Percentiles rank a stretch among this genome's conserved stretches.
These are phyloP conservation scores for Lolium rigidum DNA, from an alignment of 176 grass and related monocot genomes.

Conservation along the genomic window DNA sequence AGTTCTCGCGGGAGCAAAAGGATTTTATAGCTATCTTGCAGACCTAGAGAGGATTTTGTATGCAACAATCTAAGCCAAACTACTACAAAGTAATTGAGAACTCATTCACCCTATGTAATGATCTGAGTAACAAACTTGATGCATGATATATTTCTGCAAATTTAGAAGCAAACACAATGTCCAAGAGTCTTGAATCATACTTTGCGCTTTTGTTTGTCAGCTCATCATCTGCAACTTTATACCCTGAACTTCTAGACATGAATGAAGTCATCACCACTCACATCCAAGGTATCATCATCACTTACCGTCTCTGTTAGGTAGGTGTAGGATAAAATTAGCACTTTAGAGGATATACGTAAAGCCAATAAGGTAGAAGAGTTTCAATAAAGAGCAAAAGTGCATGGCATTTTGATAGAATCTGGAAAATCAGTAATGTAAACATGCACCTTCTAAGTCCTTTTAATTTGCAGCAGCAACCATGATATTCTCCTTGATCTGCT, in stretches of 20 bases:
- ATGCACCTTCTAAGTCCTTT: constrained; percentile 87
- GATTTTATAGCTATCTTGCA: too few species aligned
- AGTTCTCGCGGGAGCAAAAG: too few species aligned
- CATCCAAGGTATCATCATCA: constrained; percentile 89
- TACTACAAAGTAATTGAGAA: too few species aligned
- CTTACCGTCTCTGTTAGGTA: constrained; percentile 81
- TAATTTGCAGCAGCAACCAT: constrained; percentile 76
- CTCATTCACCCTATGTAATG: neutral
- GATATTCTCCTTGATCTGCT: constrained; percentile 86
- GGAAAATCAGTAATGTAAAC: constrained; percentile 16
- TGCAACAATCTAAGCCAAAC: too few species aligned
- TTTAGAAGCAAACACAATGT: neutral
- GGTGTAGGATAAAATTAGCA: constrained; percentile 24
- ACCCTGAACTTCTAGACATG: constrained; percentile 91
- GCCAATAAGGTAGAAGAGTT: constrained; percentile 2
- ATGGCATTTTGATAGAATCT: constrained; percentile 29
- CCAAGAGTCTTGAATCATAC: constrained; percentile 51
- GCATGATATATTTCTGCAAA: constrained; percentile 19
- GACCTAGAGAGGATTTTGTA: too few species aligned
- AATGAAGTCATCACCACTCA: constrained; percentile 95
- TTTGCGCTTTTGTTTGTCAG: constrained; percentile 96
- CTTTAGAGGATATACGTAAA: constrained; percentile 33
- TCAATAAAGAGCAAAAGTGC: neutral
- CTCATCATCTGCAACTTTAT: constrained; percentile 98
- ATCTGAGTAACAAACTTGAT: neutral